phyloP scores from a whole-genome alignment of 768 basidiomycete genomes.

The Leucocoprinus leucothites region DNA sequence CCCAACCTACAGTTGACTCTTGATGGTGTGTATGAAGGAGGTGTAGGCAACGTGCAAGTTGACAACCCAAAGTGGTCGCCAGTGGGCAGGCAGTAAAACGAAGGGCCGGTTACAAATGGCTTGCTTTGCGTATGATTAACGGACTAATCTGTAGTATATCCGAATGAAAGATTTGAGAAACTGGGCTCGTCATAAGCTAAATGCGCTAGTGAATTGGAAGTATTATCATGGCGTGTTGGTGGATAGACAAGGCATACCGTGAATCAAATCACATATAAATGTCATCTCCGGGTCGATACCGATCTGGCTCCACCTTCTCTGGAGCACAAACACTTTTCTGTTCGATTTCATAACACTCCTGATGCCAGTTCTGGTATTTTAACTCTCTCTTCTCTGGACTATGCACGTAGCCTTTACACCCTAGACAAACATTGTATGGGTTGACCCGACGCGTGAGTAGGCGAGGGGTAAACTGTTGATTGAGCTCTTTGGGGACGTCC shows the following conservation, averaged over 20 bases:
- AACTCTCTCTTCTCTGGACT: not conserved
- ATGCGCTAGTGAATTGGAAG: too few species aligned
- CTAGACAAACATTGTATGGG: constrained; percentile 7
- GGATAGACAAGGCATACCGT: too few species aligned
- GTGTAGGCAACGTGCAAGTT: constrained; percentile 51
- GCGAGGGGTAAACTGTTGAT: not conserved
- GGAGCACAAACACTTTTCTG: not conserved
- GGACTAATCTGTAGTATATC: too few species aligned
- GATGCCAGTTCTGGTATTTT: constrained; percentile 3
- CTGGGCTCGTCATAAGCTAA: too few species aligned
- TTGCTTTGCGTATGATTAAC: not conserved
- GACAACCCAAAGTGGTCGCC: constrained; percentile 62
- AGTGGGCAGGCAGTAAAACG: constrained; percentile 14
- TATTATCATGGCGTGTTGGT: too few species aligned
- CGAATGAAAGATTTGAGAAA: too few species aligned
- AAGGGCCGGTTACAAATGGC: not conserved
- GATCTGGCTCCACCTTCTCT: not conserved
- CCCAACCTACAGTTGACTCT: constrained; percentile 53
- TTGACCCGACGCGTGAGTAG: not conserved
- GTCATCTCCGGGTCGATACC: not conserved
- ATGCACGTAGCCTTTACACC: constrained; percentile 1
- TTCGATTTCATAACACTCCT: not conserved
- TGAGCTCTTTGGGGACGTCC: not conserved
- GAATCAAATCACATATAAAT: not conserved
- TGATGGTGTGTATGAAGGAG: constrained; percentile 61